Base-by-base conservation (phyloP, 2,329 filamentous ascomycete species). In the Microdochium trichocladiopsis region DNA sequence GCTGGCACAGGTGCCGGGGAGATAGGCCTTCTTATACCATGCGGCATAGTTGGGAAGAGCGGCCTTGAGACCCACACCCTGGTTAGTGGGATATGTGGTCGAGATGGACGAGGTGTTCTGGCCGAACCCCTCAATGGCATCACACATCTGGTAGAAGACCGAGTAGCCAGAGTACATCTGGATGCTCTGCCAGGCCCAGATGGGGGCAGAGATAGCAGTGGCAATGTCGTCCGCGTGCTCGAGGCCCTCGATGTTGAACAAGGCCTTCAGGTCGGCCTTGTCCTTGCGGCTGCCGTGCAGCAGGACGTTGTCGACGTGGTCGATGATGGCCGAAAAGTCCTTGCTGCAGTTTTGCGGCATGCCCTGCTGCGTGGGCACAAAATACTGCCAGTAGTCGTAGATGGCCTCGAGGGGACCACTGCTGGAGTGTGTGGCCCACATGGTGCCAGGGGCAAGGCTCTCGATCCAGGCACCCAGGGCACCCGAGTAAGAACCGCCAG, bases 371-470 rank as follows among this genome's bases (percentile, higher is more conserved):
- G 83, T 70, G 0, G 79, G 79, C 3, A 69, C 58, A 59, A 81
- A 83, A 58, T 83, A 84, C 61, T 76, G 69, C 78, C 78, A 84
- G 59, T 76, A 82, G 62, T 84, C 70, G 23, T 73, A 71, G 31
- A 83, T 72, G 1, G 76, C 74, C 57, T 84, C 66, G 1, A 83
- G 78, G 0, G 78, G 76, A 0, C 74, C 80, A 60, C 75, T 78
- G 25, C 76, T 78, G 2, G 79, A 69, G 62, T 80, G 78, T 56
- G 83, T 83, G 1, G 79, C 79, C 79, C 79, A 83, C 63, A 81
- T 79, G 1, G 78, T 82, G 6, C 76, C 80, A 0, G 79, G 78
- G 1, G 72, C 66, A 2, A 75, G 54, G 57, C 73, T 74, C 33
- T 76, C 75, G 2, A 73, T 78, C 79, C 79, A 83, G 1, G 78